Conservation (phyloP, 106 monocot genomes). For the Platanthera zijinensis region DNA sequence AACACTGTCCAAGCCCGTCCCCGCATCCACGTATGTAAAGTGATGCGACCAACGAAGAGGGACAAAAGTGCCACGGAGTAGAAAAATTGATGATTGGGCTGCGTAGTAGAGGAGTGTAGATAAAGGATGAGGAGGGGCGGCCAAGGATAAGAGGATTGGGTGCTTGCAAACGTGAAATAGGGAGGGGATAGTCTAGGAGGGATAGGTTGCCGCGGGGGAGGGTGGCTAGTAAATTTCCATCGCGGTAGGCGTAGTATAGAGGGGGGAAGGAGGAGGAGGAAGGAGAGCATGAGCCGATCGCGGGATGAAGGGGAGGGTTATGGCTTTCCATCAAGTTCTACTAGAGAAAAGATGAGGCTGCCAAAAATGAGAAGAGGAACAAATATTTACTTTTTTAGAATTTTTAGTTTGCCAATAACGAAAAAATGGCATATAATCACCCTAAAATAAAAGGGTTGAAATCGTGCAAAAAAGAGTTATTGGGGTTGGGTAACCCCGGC, state of each 20-base stretch:
- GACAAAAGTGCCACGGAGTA: slow-evolving; percentile 53
- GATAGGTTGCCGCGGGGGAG: slow-evolving; percentile 55
- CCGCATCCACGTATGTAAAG: slow-evolving; percentile 54
- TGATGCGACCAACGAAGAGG: slow-evolving; percentile 41
- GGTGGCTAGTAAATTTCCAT: slow-evolving; percentile 65
- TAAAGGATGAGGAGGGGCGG: slow-evolving; percentile 84
- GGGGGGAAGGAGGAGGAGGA: slow-evolving; percentile 48
- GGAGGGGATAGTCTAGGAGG: slow-evolving; percentile 19
- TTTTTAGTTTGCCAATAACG: no score
- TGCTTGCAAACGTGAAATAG: slow-evolving; percentile 72
- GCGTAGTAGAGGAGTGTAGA: no score
- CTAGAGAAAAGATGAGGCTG: no score
- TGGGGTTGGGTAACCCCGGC: no score
- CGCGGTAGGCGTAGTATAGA: slow-evolving; percentile 96
- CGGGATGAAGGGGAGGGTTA: no score
- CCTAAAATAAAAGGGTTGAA: no score
- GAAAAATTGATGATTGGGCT: no score
- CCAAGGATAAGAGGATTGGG: slow-evolving; percentile 62
- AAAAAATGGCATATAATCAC: no score
- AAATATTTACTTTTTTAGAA: no score
- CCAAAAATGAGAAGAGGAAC: no score
- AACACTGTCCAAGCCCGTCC: slow-evolving; percentile 78
- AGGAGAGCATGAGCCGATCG: slow-evolving; percentile 36
- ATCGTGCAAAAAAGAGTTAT: no score
- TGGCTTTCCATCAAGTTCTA: no score